A percentile compares a stretch with the other conserved stretches of the same genome.
Conservation (phyloP, 495 filamentous ascomycete species). For the Penicillium ucsense region DNA sequence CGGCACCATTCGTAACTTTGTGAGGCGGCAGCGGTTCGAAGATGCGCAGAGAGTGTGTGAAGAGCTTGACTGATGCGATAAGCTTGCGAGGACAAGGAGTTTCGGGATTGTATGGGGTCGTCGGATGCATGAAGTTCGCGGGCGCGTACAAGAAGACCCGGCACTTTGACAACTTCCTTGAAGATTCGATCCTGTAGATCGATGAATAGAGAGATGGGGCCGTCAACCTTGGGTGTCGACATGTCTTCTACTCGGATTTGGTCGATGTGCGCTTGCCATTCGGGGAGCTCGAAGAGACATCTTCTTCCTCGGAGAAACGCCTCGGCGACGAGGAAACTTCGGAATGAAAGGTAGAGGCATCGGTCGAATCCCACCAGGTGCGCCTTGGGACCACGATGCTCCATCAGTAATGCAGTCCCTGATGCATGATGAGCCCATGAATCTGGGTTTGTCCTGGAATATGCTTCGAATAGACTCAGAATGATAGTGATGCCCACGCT, state of each 20-base stretch:
- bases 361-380: conserved; percentile 20
- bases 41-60: conserved; percentile 2
- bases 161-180: conserved; percentile 13
- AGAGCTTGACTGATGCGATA: conserved; percentile 2
- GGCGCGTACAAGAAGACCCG: conserved; percentile 9
- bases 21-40: conserved; percentile 9
- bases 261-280: conserved; percentile 21
- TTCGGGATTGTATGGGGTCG: background rate
- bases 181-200: conserved; percentile 18
- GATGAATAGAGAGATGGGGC: conserved; percentile 11
- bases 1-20: conserved; percentile 1
- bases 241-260: conserved; percentile 17
- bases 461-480: conserved; percentile 23
- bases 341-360: conserved; percentile 19
- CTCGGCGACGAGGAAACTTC: conserved; percentile 20
- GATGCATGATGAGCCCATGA: conserved; percentile 25
- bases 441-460: conserved; percentile 16
- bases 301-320: conserved; percentile 12
- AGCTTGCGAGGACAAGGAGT: background rate
- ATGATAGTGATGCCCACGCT: conserved; percentile 19
- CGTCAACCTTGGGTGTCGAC: conserved; percentile 5
- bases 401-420: conserved; percentile 20
- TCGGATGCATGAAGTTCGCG: conserved; percentile 2
- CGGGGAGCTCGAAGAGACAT: conserved; percentile 18
- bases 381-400: conserved; percentile 18